Evolutionary conservation across 768 basidiomycete species (phyloP).

Genomic region (Cystofilobasidium capitatum): DNA sequence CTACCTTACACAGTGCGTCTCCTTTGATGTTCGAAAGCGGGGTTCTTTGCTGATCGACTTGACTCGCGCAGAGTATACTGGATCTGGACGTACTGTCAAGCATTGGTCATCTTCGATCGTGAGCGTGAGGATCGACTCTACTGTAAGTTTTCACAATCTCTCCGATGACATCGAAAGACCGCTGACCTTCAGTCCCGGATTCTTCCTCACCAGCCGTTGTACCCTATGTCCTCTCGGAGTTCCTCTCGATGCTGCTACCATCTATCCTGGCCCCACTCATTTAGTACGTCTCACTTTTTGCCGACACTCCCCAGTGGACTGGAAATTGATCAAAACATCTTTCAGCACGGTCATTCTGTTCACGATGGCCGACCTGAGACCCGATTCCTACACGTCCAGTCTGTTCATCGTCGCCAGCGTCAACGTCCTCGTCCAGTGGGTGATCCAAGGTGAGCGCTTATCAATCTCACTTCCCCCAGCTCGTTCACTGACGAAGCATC

Average conservation of each 20-base stretch:
- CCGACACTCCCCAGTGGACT: not conserved
- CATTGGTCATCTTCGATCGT: constrained; percentile 45
- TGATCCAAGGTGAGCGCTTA: not conserved
- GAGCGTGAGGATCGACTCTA: constrained; percentile 41
- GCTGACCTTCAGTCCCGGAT: not conserved
- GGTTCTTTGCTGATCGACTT: not conserved
- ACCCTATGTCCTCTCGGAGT: constrained; percentile 42
- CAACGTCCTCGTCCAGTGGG: constrained; percentile 34
- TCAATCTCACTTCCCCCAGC: not conserved
- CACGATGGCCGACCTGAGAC: constrained; percentile 37
- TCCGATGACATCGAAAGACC: not conserved
- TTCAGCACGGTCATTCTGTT: constrained; percentile 1
- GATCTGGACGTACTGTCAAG: constrained; percentile 41
- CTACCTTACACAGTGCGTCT: constrained; percentile 1
- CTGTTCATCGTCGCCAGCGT: constrained; percentile 41
- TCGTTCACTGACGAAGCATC: constrained; percentile 24
- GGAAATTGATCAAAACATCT: no score
- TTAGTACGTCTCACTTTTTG: constrained; percentile 26
- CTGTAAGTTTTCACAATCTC: constrained; percentile 19
- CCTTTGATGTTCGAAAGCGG: not conserved
- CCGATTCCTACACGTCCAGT: constrained; percentile 40
- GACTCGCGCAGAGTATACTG: constrained; percentile 29
- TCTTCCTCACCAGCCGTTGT: constrained; percentile 33
- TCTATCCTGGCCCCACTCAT: constrained; percentile 39
- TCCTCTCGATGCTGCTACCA: constrained; percentile 41